phyloP scores from a whole-genome alignment of 2,329 filamentous ascomycete genomes.

The Aaosphaeria arxii region DNA sequence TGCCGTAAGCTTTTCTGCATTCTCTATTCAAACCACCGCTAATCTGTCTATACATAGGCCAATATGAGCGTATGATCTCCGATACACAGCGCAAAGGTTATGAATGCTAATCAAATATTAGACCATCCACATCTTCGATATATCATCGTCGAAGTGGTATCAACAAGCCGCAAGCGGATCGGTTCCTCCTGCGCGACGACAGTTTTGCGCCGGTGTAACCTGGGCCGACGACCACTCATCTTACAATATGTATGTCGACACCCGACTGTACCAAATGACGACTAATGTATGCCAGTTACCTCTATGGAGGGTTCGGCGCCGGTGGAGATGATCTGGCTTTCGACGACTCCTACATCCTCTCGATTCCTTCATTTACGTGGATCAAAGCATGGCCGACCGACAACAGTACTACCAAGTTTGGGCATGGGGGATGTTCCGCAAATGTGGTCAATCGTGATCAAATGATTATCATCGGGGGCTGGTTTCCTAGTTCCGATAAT shows the following conservation, averaged over 20 bases:
- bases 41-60: slow-evolving; percentile 11
- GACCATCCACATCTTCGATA: slow-evolving; percentile 59
- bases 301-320: slow-evolving; percentile 59
- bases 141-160: slow-evolving; percentile 60
- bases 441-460: slow-evolving; percentile 57
- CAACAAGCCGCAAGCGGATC: slow-evolving; percentile 55
- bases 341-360: slow-evolving; percentile 62
- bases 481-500: slow-evolving; percentile 47
- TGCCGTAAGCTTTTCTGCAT: slow-evolving; percentile 13
- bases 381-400: slow-evolving; percentile 53
- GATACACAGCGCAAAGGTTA: neutral
- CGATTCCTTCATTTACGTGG: slow-evolving; percentile 63
- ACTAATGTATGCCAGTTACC: slow-evolving; percentile 45
- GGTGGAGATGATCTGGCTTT: slow-evolving; percentile 44
- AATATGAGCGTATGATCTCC: slow-evolving; percentile 33
- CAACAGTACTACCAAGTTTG: slow-evolving; percentile 43
- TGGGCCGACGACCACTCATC: slow-evolving; percentile 60
- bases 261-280: neutral
- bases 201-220: slow-evolving; percentile 61
- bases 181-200: slow-evolving; percentile 52
- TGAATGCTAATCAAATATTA: slow-evolving; percentile 25
- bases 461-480: slow-evolving; percentile 63
- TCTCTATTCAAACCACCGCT: neutral
- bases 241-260: slow-evolving; percentile 58
- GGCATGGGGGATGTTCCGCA: slow-evolving; percentile 55